Base-by-base conservation (phyloP, 1,284 basidiomycete species). In the Ustilago lituana region DNA sequence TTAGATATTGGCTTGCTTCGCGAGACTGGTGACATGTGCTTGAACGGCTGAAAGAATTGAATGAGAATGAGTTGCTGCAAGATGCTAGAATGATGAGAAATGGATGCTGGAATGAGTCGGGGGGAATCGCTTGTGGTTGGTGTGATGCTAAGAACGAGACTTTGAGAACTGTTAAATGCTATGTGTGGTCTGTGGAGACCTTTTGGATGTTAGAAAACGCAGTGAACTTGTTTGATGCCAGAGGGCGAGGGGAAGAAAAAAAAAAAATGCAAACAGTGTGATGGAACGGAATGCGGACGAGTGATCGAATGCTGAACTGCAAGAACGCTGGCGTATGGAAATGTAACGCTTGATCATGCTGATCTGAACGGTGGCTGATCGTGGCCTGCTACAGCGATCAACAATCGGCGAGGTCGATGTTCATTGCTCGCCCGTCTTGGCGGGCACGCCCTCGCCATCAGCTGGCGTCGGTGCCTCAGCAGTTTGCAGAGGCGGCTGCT, bases 81-180 rank as follows among this genome's bases (percentile, higher is more conserved):
- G 41, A 49, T 61, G 58, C 50, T 49, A 51, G 35, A 38, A 56
- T 55, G 59, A 46, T 41, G 5, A 29, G 12, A 12, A 39, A 44
- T 12, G 5, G 12, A 26, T 44, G 39, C 20, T 26, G 39, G 27
- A 26, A 38, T 45, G 43, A 32, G 15, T 39, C 8, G 26, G 52
- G 26, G 52, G 41, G 17, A 23, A 38, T 37, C 33, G 49, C 40
- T 38, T 55, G 36, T n/a, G n/a, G n/a, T 46, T 43, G 41, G 41
- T 48, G 37, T 33, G 45, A 46, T 36, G 48, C 40, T 56, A 32
- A 33, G 17, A 32, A 46, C 26, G 38, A 40, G 33, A 47, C 23
- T 11, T 11, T 11, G 17, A 15, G 5, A 7, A 9, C 12, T 31
- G 5, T 19, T 26, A 36, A 12, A 49, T 49, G 50, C 44, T 43